Evolutionary conservation across 441 rosid species (phyloP), one percentile per base, ranked within the genome.

Genomic region (Melastoma candidum): DNA sequence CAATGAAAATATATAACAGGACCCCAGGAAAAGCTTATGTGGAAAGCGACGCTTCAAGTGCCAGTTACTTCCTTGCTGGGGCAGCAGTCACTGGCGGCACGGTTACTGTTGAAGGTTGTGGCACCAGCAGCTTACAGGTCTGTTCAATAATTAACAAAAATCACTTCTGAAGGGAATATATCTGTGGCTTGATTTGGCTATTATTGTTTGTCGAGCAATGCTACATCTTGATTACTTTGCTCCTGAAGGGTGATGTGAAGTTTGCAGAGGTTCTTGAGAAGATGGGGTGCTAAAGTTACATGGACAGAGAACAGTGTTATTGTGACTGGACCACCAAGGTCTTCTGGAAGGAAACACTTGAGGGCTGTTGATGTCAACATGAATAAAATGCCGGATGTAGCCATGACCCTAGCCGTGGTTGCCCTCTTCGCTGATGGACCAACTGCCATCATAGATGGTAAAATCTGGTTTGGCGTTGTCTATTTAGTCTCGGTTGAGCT

Each of bases 331-430:
- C 96, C 95, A 44, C 79, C 85, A 39, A 74, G 95, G 57, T 73
- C 85, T 55, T 84, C 68, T 53, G 77, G 85, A 57, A 77, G 74
- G 73, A 89, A 81, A 62, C 90, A 82, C 66, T 71, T 93, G 61
- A 65, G 56, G 0, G 94, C 89, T 46, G 65, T 93, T 66, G 99
- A 87, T 56, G 93, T 93, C 36, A 82, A 93, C 82, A 89, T 93
- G 99, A 93, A 93, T 82, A 93, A 93, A 77, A 93, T 93, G 96
- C 96, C 95, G 32, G 97, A 93, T 61, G 97, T 84, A 60, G 99
- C 96, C 54, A 86, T 93, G 99, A 93, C 99, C 44, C 85, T 93
- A 47, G 97, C 97, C 2, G 97, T 93, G 45, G 97, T 84, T 70
- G 96, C 99, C 4, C 90, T 89, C 51, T 89, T 77, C 58, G 93